Base-by-base conservation (phyloP, 345 rosid genomes). In the Gossypium rotundifolium region DNA sequence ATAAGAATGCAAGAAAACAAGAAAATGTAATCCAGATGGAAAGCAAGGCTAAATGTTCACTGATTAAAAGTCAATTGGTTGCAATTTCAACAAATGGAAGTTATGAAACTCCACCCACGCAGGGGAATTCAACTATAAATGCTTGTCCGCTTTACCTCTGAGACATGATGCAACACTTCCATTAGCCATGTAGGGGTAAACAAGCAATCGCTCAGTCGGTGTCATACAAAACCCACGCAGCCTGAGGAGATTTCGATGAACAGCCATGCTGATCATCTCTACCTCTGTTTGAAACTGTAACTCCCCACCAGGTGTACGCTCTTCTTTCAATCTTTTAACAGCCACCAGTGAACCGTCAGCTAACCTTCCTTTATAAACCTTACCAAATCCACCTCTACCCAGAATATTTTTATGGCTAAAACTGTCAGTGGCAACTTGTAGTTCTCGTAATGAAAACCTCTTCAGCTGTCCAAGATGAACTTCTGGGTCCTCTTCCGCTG, bases 211-310 rank as follows among this genome's bases (percentile, higher is more conserved):
- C 71, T 94, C 97, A 0, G 97, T 92, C 10, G 98, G 97, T 40
- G 98, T 94, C 98, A 94, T 94, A 78, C 98, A 94, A 80, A 94
- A 94, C 25, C 98, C 98, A 70, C 93, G 90, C 70, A 94, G 78
- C 44, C 98, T 87, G 57, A 94, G 87, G 68, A 94, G 98, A 83
- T 94, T 92, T 71, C 98, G 88, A 79, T 94, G 98, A 76, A 94
- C 98, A 52, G 98, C 98, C 98, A 94, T 94, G 83, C 98, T 92
- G 75, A 94, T 92, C 98, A 94, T 94, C 84, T 94, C 97, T 2
- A 94, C 97, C 80, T 94, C 98, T 58, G 98, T 94, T 75, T 94
- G 98, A 89, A 94, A 94, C 82, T 94, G 98, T 80, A 94, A 81
- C 83, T 94, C 98, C 7, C 98, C 98, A 14, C 98, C 98, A 27